phyloP scores from a whole-genome alignment of 2,329 filamentous ascomycete species.

The Colletotrichum sp. region DNA sequence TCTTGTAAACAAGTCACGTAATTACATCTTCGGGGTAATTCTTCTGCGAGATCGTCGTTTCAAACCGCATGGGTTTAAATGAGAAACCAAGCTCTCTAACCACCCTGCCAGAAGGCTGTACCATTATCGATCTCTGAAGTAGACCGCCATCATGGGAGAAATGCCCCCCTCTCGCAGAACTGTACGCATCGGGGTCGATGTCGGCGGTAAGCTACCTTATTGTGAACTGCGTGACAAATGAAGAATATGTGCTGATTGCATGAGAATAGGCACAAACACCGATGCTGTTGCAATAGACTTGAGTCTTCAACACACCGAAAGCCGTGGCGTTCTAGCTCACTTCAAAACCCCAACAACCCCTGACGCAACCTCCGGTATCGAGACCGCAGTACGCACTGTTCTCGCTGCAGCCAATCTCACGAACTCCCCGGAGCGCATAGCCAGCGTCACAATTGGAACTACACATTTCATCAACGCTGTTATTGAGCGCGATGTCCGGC shows the following conservation, averaged over 20 bases:
- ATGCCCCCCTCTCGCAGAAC: not conserved
- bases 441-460: constrained; percentile 57
- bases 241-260: not conserved
- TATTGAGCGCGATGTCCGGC: constrained; percentile 53
- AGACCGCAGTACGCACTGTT: constrained; percentile 47
- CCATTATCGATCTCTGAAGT: not conserved
- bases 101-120: not conserved
- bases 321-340: constrained; percentile 52
- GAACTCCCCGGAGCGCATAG: constrained; percentile 37
- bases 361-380: constrained; percentile 52
- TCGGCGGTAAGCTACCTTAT: constrained; percentile 33
- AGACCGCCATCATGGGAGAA: constrained; percentile 3
- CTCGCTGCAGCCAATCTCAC: constrained; percentile 37
- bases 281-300: constrained; percentile 55
- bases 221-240: not conserved
- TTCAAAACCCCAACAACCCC: constrained; percentile 54
- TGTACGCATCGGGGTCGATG: constrained; percentile 48
- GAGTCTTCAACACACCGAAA: constrained; percentile 30
- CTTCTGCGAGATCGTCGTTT: not conserved
- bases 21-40: not conserved
- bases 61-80: not conserved
- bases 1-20: not conserved
- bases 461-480: constrained; percentile 67
- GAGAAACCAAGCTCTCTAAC: not conserved
- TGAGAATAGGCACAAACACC: constrained; percentile 48